These are phyloP conservation scores for Fusarium liriodendri DNA, from an alignment of 2,329 filamentous ascomycete genomes.

Conservation along the genomic window DNA sequence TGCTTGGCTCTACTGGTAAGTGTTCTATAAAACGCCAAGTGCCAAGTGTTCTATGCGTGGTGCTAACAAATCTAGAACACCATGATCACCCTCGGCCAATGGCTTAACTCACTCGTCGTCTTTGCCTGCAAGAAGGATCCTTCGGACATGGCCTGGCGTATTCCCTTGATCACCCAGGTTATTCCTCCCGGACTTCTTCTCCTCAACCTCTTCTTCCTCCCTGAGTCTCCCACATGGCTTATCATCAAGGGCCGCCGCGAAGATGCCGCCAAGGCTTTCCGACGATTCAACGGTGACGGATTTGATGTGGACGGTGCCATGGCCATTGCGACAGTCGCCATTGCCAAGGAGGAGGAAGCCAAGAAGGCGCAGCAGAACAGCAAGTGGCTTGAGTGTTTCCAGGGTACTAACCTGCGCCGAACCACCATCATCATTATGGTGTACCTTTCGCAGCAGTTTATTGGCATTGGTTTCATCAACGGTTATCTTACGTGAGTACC, in stretches of 20 bases:
- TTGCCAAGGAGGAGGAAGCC: constrained; percentile 37
- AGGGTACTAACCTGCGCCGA: constrained; percentile 42
- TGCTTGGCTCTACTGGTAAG: constrained; percentile 44
- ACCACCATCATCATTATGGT: constrained; percentile 47
- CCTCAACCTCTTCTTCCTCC: constrained; percentile 16
- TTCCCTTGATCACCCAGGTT: constrained; percentile 47
- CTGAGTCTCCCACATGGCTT: constrained; percentile 27
- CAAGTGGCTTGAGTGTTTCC: constrained; percentile 45
- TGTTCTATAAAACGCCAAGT: neutral
- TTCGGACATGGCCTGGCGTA: constrained; percentile 44
- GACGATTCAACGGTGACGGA: constrained; percentile 40
- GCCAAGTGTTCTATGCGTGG: neutral
- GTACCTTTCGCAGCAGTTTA: constrained; percentile 46
- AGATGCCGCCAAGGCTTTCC: constrained; percentile 25
- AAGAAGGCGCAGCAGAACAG: constrained; percentile 34
- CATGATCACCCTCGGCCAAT: constrained; percentile 48
- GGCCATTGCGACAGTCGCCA: constrained; percentile 33
- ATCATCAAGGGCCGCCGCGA: constrained; percentile 23
- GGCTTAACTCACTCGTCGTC: constrained; percentile 44
- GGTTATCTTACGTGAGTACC: constrained; percentile 41
- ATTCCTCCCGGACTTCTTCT: constrained; percentile 40
- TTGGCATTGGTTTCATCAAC: constrained; percentile 46
- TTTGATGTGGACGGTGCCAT: constrained; percentile 40
- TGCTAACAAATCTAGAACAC: constrained; percentile 40
- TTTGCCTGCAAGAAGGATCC: constrained; percentile 32